A percentile compares a stretch with the other conserved stretches of the same genome.
Evolutionary conservation across 371 early-diverging fungal genomes (phyloP).

Genomic region (Mortierella sp.): DNA sequence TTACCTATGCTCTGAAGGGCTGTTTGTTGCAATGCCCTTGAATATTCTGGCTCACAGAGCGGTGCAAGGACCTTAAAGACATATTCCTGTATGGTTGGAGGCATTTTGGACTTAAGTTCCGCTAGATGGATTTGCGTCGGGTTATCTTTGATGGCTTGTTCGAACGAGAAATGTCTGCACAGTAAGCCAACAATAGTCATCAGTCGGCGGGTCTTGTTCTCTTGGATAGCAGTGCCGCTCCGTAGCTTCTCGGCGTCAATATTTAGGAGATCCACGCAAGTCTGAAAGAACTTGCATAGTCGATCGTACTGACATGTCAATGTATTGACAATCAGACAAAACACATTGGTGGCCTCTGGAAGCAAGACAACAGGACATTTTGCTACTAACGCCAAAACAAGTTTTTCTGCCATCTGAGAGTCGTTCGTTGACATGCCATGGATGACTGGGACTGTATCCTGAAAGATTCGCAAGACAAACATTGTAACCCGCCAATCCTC

Average conservation of each 20-base stretch:
- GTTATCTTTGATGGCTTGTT: conserved; percentile 61
- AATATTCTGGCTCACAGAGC: conserved; percentile 13
- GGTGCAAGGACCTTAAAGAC: conserved; percentile 22
- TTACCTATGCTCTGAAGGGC: conserved; percentile 65
- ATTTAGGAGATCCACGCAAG: conserved; percentile 62
- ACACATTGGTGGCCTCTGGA: conserved; percentile 76
- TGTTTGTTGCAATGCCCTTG: conserved; percentile 41
- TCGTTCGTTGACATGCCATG: conserved; percentile 15
- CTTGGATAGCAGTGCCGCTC: conserved; percentile 47
- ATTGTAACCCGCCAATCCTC: conserved; percentile 50
- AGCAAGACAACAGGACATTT: conserved; percentile 64
- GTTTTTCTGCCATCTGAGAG: conserved; percentile 17
- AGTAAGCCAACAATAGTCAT: conserved; percentile 78
- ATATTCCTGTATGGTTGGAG: conserved; percentile 14
- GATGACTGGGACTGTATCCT: conserved; percentile 27
- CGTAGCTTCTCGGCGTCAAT: conserved; percentile 52
- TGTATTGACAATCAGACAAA: conserved; percentile 74
- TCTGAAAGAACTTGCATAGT: conserved; percentile 75
- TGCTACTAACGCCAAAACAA: conserved; percentile 31
- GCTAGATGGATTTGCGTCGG: conserved; percentile 59
- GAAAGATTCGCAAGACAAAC: conserved; percentile 51
- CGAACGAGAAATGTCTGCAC: conserved; percentile 85
- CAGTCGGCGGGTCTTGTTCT: conserved; percentile 63
- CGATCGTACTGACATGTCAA: conserved; percentile 75
- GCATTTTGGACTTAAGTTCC: conserved; percentile 37